Conservation (phyloP, 75 land plant species). For the Pinus tabuliformis region DNA sequence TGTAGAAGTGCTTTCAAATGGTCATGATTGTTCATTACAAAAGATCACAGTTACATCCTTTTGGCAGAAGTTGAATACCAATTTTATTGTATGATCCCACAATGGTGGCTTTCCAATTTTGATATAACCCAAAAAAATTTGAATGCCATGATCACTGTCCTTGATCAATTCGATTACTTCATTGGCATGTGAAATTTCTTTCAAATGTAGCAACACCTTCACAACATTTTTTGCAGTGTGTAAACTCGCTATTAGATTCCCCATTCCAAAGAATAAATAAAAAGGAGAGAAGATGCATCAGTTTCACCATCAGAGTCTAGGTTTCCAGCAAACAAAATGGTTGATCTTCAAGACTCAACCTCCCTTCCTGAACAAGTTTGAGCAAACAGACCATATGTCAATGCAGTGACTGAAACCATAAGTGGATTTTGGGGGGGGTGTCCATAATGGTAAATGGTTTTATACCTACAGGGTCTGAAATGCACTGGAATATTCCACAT, state of each 20-base stretch:
- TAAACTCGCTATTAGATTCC: not conserved
- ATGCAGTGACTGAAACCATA: no score
- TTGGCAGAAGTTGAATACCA: not conserved
- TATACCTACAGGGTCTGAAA: no score
- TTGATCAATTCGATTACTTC: not conserved
- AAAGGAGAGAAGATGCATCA: no score
- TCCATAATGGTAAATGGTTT: no score
- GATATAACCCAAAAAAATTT: slow-evolving; percentile 5
- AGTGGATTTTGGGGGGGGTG: no score
- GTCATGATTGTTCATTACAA: not conserved
- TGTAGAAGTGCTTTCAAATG: not conserved
- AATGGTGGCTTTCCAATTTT: not conserved
- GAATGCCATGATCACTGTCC: slow-evolving; percentile 2
- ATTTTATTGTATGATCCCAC: not conserved
- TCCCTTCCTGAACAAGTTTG: no score
- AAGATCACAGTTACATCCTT: not conserved
- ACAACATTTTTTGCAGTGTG: not conserved
- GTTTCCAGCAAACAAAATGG: no score
- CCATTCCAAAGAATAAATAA: not conserved
- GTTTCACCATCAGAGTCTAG: no score
- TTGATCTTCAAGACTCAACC: no score
- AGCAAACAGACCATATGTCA: no score
- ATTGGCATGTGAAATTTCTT: not conserved
- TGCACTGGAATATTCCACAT: no score
- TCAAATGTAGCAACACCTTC: not conserved